Conservation (phyloP, 768 basidiomycete genomes). For the Macrolepiota fuliginosa region DNA sequence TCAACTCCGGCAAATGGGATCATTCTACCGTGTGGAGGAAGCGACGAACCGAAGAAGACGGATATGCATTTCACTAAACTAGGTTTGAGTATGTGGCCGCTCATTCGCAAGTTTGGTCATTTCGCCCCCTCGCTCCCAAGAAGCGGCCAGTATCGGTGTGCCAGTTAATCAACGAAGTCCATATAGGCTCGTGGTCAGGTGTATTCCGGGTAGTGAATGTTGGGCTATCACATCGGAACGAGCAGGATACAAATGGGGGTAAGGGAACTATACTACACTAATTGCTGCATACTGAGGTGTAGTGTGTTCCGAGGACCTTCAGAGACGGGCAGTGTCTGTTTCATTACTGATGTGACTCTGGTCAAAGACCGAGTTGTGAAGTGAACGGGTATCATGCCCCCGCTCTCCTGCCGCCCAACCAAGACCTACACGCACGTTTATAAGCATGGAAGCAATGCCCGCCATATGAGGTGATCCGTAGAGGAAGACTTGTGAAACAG, state of each 20-base stretch:
- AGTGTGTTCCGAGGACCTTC: background rate
- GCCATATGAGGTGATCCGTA: constrained; percentile 2
- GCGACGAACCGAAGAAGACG: background rate
- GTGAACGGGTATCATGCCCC: background rate
- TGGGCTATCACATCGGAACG: no score
- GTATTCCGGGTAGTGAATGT: no score
- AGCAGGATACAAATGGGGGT: background rate
- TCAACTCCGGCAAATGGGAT: background rate
- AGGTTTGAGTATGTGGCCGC: no score
- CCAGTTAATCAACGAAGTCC: background rate
- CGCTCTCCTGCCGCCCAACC: constrained; percentile 10
- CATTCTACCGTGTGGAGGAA: background rate
- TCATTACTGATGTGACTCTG: background rate
- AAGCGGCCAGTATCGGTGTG: no score
- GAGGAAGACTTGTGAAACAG: background rate
- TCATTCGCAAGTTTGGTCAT: no score
- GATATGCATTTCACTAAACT: no score
- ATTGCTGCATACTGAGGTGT: background rate
- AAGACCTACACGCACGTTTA: constrained; percentile 12
- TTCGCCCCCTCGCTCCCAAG: no score
- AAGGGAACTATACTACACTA: background rate
- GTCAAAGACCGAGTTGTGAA: background rate
- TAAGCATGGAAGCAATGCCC: constrained; percentile 6
- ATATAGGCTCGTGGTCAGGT: no score
- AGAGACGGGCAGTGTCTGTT: background rate